Percentiles rank a stretch among this genome's conserved stretches.
Evolutionary conservation across 2,329 filamentous ascomycete genomes (phyloP).

Genomic region (Beauveria brongniartii): DNA sequence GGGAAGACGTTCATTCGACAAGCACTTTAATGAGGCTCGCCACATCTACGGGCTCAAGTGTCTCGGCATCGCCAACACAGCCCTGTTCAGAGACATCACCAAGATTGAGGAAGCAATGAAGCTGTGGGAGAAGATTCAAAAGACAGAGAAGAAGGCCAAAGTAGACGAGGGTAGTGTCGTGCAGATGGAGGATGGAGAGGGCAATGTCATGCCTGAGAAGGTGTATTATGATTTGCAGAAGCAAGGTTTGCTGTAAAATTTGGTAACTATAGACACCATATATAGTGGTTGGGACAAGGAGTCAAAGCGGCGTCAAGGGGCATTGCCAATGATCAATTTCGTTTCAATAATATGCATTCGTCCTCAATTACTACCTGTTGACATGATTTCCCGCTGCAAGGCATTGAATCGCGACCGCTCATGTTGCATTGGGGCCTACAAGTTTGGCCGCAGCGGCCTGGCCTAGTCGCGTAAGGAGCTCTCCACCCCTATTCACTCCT

Average conservation of each 20-base stretch:
- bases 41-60: constrained; percentile 94
- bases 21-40: constrained; percentile 91
- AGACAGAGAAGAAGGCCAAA: constrained; percentile 71
- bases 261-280: constrained; percentile 5
- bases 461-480: not conserved
- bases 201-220: constrained; percentile 98
- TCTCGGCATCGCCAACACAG: constrained; percentile 84
- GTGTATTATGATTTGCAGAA: constrained; percentile 94
- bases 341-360: not conserved
- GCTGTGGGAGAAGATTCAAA: constrained; percentile 89
- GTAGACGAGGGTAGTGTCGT: constrained; percentile 76
- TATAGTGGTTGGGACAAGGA: constrained; percentile 1
- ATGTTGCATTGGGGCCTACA: no score
- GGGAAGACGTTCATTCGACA: constrained; percentile 91
- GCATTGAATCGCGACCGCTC: not conserved
- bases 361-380: no score
- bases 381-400: not conserved
- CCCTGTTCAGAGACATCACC: constrained; percentile 88
- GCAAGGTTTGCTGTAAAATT: constrained; percentile 66
- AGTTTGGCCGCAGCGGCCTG: no score
- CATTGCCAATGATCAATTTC: not conserved
- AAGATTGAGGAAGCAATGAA: constrained; percentile 80
- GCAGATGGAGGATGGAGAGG: constrained; percentile 96
- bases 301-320: constrained; percentile 2
- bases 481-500: not conserved